Conservation (phyloP, 306 rosid species). For the Phaseolus lunatus region DNA sequence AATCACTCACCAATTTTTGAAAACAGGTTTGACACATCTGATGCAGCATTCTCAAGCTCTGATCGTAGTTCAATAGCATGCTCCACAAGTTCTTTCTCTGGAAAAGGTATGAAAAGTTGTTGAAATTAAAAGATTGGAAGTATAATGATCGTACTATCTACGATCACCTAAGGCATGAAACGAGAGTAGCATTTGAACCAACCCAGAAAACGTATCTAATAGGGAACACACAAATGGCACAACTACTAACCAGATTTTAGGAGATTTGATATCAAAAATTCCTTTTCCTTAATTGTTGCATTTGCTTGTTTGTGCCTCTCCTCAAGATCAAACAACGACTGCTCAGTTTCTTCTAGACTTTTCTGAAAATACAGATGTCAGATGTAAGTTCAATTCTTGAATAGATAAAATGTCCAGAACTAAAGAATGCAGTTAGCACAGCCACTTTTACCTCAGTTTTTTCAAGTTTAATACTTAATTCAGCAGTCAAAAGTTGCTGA, state of each 20-base stretch:
- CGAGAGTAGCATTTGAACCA: not conserved
- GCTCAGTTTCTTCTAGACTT: slow-evolving; percentile 87
- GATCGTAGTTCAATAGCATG: slow-evolving; percentile 86
- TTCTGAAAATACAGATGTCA: slow-evolving; percentile 61
- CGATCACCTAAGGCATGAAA: slow-evolving; percentile 6
- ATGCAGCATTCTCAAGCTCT: slow-evolving; percentile 96
- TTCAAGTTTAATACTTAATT: slow-evolving; percentile 83
- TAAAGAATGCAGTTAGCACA: slow-evolving; percentile 1
- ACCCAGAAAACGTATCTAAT: not conserved
- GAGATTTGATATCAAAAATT: slow-evolving; percentile 87
- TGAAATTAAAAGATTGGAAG: slow-evolving; percentile 15
- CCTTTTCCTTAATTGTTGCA: slow-evolving; percentile 94
- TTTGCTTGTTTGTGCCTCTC: slow-evolving; percentile 93
- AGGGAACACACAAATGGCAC: not conserved
- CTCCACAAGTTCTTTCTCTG: slow-evolving; percentile 92
- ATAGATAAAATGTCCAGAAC: slow-evolving; percentile 38
- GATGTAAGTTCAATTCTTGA: slow-evolving; percentile 37
- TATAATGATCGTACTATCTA: too few relatives aligned
- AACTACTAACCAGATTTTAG: slow-evolving; percentile 81
- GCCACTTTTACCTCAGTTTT: slow-evolving; percentile 74
- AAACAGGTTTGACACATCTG: slow-evolving; percentile 89
- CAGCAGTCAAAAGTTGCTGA: slow-evolving; percentile 84
- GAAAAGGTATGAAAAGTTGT: slow-evolving; percentile 29
- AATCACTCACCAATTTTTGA: slow-evolving; percentile 84
- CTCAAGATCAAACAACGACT: slow-evolving; percentile 83